phyloP scores from a whole-genome alignment of 2,329 filamentous ascomycete genomes.

The Tolypocladium inflatum region DNA sequence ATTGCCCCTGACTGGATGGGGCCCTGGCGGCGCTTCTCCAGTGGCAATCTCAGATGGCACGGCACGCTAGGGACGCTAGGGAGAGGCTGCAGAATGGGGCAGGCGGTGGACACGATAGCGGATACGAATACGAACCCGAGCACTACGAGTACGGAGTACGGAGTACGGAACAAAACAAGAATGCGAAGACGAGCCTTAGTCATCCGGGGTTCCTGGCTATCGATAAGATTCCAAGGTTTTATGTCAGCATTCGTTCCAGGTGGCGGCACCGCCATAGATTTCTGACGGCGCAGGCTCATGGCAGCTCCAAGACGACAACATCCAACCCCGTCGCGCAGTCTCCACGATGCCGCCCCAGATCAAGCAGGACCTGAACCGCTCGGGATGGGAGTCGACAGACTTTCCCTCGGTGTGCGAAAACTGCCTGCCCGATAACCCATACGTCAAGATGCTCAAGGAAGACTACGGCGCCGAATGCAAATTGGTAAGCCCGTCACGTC shows the following conservation, averaged over 20 bases:
- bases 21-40: not conserved
- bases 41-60: constrained; percentile 2
- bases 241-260: not conserved
- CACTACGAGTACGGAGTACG: too few relatives aligned
- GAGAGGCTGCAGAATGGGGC: not conserved
- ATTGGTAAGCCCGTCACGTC: constrained; percentile 29
- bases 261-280: not conserved
- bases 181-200: not conserved
- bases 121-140: constrained; percentile 9
- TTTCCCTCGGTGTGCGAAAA: constrained; percentile 85
- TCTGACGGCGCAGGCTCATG: not conserved
- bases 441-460: constrained; percentile 98
- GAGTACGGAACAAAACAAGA: not conserved
- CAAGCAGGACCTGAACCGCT: constrained; percentile 90
- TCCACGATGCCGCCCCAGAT: constrained; percentile 73
- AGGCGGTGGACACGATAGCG: not conserved
- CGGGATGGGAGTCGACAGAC: constrained; percentile 91
- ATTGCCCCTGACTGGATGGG: not conserved
- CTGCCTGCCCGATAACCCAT: constrained; percentile 92
- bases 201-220: not conserved
- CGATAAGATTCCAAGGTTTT: not conserved
- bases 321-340: not conserved
- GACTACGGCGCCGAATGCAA: constrained; percentile 86
- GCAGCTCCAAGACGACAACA: not conserved
- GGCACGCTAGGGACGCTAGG: not conserved